Percentiles rank a stretch among this genome's conserved stretches.
Evolutionary conservation across 2,329 filamentous ascomycete species (phyloP).

Genomic region (Sphaerostilbella broomeana): DNA sequence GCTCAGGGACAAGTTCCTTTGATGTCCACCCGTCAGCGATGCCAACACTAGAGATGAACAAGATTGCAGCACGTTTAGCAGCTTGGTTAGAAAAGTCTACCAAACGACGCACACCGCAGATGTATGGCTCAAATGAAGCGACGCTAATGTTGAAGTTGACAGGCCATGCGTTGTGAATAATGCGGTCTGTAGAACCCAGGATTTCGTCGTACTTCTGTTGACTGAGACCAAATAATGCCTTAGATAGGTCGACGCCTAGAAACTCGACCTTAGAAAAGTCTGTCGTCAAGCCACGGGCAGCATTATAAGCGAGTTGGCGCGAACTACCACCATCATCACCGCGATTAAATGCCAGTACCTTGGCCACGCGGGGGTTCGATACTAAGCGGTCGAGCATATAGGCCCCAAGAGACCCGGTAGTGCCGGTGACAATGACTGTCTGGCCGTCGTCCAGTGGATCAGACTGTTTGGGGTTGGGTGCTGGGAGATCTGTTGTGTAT

Average conservation of each 20-base stretch:
- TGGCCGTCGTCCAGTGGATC: conserved; percentile 24
- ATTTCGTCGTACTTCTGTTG: conserved; percentile 12
- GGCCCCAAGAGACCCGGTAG: conserved; percentile 79
- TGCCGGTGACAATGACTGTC: conserved; percentile 76
- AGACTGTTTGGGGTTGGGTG: conserved; percentile 16
- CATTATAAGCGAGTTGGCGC: conserved; percentile 32
- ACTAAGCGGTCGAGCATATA: conserved; percentile 51
- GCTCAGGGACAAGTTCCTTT: conserved; percentile 31
- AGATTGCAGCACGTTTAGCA: conserved; percentile 27
- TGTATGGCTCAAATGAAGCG: conserved; percentile 43
- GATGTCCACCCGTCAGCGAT: conserved; percentile 30
- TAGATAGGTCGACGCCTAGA: conserved; percentile 40
- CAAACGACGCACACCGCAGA: conserved; percentile 44
- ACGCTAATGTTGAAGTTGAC: conserved; percentile 48
- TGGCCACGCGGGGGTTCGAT: conserved; percentile 16
- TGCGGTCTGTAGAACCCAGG: conserved; percentile 20
- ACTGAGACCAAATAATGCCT: conserved; percentile 1
- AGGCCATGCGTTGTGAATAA: conserved; percentile 45
- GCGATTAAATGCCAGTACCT: conserved; percentile 23
- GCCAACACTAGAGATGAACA: conserved; percentile 40
- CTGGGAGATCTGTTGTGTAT: conserved; percentile 25
- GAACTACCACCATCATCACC: conserved; percentile 29
- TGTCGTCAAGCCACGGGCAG: conserved; percentile 32
- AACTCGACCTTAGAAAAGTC: conserved; percentile 39
- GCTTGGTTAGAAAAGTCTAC: conserved; percentile 34